Percentiles rank a stretch among this genome's conserved stretches.
phyloP scores from a whole-genome alignment of 345 rosid species.

The Sapria himalayana region DNA sequence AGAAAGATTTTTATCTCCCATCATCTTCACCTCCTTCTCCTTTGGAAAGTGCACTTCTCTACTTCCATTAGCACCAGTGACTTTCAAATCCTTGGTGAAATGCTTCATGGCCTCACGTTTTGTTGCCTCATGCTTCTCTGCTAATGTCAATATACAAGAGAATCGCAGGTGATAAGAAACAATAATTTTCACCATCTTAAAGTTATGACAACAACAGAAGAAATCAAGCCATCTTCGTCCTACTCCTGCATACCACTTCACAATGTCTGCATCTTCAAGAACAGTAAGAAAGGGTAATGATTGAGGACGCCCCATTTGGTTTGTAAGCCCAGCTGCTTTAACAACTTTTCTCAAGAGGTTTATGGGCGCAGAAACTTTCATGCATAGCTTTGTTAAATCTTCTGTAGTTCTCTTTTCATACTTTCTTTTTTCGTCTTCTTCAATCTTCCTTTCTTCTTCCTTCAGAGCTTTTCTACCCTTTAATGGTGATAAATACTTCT shows the following conservation, averaged over 20 bases:
- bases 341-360: conserved; percentile 68
- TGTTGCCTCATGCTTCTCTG: conserved; percentile 79
- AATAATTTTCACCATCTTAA: conserved; percentile 52
- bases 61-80: conserved; percentile 23
- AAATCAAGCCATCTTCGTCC: conserved; percentile 84
- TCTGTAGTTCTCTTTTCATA: conserved; percentile 49
- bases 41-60: conserved; percentile 51
- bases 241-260: conserved; percentile 88
- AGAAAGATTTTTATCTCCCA: conserved; percentile 69
- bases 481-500: conserved; percentile 45
- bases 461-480: conserved; percentile 38
- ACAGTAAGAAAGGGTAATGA: conserved; percentile 43
- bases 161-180: conserved; percentile 74
- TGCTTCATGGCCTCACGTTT: conserved; percentile 64
- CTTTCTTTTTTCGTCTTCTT: conserved; percentile 43
- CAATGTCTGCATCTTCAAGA: conserved; percentile 67
- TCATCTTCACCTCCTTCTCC: conserved; percentile 77
- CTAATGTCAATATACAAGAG: conserved; percentile 79
- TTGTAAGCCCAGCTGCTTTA: conserved; percentile 69
- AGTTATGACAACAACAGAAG: conserved; percentile 89
- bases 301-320: conserved; percentile 79
- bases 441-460: conserved; percentile 38
- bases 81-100: conserved; percentile 59
- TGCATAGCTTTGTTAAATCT: conserved; percentile 54
- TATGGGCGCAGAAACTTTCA: conserved; percentile 68